Evolutionary conservation across 306 rosid species (phyloP).

Genomic region (Echinosophora koreensis): DNA sequence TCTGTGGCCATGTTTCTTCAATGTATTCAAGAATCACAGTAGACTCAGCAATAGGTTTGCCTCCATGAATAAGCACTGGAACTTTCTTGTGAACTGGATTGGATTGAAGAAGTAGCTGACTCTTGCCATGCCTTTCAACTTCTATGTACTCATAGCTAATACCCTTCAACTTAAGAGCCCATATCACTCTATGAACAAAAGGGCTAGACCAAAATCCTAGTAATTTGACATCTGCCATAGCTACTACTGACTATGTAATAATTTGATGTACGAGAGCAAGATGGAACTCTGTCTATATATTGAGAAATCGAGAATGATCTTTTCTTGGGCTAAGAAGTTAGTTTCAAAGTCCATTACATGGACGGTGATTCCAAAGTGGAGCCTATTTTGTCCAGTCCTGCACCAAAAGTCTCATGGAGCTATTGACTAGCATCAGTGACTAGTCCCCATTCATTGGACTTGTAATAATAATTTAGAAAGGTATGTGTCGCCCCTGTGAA

Average conservation of each 20-base stretch:
- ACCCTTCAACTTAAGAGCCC: constrained; percentile 55
- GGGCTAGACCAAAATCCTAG: constrained; percentile 64
- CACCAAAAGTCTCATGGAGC: too few relatives aligned
- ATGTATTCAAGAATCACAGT: constrained; percentile 56
- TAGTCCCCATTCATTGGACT: constrained; percentile 6
- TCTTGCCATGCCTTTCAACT: constrained; percentile 47
- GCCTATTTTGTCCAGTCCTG: background rate
- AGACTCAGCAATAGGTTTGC: constrained; percentile 55
- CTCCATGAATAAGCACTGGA: constrained; percentile 61
- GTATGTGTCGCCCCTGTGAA: background rate
- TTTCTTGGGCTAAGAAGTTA: background rate
- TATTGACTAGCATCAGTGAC: too few relatives aligned
- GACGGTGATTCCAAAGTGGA: background rate
- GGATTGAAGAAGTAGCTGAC: constrained; percentile 51
- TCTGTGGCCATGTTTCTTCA: constrained; percentile 62
- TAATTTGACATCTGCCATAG: constrained; percentile 52
- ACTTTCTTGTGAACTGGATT: constrained; percentile 63
- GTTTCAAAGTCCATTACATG: too few relatives aligned
- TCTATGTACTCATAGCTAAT: constrained; percentile 58
- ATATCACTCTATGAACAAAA: constrained; percentile 53
- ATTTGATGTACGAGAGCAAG: background rate
- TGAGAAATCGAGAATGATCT: background rate
- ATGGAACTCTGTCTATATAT: background rate
- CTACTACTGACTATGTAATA: background rate
- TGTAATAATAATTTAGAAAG: background rate